A percentile compares a stretch with the other conserved stretches of the same genome.
phyloP scores from a whole-genome alignment of 164 flowering plant genomes.

The Taxillus chinensis region DNA sequence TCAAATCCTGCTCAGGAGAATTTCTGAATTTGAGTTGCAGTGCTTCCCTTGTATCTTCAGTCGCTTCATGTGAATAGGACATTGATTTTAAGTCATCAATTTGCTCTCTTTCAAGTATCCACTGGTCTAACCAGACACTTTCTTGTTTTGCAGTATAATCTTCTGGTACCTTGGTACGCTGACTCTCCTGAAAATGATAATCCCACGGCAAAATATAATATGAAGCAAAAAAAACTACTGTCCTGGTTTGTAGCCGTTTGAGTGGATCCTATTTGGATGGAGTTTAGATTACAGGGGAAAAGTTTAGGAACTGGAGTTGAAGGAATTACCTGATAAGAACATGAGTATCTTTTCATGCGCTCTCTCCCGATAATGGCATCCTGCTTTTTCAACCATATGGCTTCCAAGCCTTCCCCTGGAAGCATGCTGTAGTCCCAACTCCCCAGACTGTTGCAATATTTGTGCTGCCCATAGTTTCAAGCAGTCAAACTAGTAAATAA shows the following conservation, averaged over 20 bases:
- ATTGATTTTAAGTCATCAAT: slow-evolving; percentile 4
- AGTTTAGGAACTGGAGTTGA: not conserved
- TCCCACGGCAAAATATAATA: not conserved
- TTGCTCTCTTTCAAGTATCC: slow-evolving; percentile 3
- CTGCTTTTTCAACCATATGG: slow-evolving; percentile 24
- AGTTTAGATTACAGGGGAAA: not conserved
- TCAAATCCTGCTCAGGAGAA: slow-evolving; percentile 7
- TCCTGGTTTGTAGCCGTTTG: no score
- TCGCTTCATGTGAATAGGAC: slow-evolving; percentile 1
- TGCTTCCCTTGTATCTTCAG: slow-evolving; percentile 1
- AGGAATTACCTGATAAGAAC: slow-evolving; percentile 37
- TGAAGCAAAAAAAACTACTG: no score
- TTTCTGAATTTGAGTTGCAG: slow-evolving; percentile 12
- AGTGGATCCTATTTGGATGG: no score
- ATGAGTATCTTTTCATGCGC: slow-evolving; percentile 43
- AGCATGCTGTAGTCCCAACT: slow-evolving; percentile 28
- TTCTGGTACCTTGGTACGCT: slow-evolving; percentile 15
- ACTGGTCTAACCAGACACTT: slow-evolving; percentile 13
- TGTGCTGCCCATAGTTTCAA: slow-evolving; percentile 15
- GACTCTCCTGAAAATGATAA: slow-evolving; percentile 29
- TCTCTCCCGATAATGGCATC: slow-evolving; percentile 35
- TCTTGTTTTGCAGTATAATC: slow-evolving; percentile 14
- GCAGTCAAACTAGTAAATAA: not conserved
- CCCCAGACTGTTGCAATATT: slow-evolving; percentile 13
- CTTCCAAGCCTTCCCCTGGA: slow-evolving; percentile 33